phyloP scores from a whole-genome alignment of 1,284 basidiomycete genomes.

The Stygiomarasmius scandens region DNA sequence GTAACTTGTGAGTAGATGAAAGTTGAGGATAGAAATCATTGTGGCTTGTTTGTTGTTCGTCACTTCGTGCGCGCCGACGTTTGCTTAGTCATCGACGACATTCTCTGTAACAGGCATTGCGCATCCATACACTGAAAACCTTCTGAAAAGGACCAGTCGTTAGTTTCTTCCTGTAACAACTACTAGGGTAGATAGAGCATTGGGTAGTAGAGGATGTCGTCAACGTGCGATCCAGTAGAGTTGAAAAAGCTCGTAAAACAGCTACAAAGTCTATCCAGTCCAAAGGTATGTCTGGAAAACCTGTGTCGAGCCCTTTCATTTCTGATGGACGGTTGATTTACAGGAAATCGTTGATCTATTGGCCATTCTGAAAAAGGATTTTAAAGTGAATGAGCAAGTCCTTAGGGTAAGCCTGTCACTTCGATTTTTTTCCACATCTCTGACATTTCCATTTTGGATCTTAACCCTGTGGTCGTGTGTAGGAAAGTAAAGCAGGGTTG shows the following conservation, averaged over 20 bases:
- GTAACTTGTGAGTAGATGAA: too few species aligned
- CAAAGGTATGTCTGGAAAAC: conserved; percentile 60
- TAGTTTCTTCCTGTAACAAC: background rate
- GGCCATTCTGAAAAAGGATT: conserved; percentile 75
- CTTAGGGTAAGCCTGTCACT: conserved; percentile 73
- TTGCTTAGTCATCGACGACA: background rate
- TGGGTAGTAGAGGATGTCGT: background rate
- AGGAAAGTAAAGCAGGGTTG: conserved; percentile 92
- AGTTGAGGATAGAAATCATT: background rate
- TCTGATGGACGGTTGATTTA: conserved; percentile 30
- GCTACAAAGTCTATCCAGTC: conserved; percentile 63
- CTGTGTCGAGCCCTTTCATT: conserved; percentile 41
- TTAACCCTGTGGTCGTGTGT: conserved; percentile 21
- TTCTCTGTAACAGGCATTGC: background rate
- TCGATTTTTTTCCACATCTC: conserved; percentile 24
- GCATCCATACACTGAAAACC: background rate
- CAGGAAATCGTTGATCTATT: conserved; percentile 79
- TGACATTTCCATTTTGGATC: conserved; percentile 9
- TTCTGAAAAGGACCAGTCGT: background rate
- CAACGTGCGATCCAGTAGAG: conserved; percentile 56
- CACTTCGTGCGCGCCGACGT: background rate
- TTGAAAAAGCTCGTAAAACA: conserved; percentile 81
- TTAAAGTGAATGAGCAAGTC: conserved; percentile 83
- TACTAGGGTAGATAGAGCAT: background rate
- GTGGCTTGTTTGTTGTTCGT: background rate